Evolutionary conservation across 768 basidiomycete genomes (phyloP), one percentile per base, ranked within the genome.

Genomic region (Phylloporus scabripes): DNA sequence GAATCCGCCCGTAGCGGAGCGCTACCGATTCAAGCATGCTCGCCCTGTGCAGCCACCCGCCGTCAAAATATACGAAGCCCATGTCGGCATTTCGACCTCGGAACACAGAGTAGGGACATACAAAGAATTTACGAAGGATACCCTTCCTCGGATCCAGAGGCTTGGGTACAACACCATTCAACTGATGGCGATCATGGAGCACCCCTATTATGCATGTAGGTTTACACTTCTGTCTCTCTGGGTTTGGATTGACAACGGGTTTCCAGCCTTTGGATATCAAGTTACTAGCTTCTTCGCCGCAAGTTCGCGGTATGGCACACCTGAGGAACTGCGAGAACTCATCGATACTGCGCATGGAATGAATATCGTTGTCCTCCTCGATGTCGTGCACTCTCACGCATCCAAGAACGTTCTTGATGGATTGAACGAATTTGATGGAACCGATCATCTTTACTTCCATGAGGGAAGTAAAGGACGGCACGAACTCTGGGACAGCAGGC

Each of bases 151-250:
- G 53, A 98, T 99, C 66, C 83, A 84, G 66, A 81, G 82, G 49
- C 76, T 98, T 21, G 96, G 93, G 8, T 99, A 99, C 71, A 99
- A 98, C 64, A 82, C 84, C 46, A 97, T 99, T 54, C 96, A 99
- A 70, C 77, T 98, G 58, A 99, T 99, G 96, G 96, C 92, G 14
- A 76, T 96, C 51, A 94, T 96, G 92, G 93, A 96, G 65, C 93
- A 97, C 63, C 89, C 94, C 2, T 97, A 97, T 67, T 97, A 97
- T 69, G 93, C 93, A 54, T 97, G 92, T 93, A 58, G 60, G 87
- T 70, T 33, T 15, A 49, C 38, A 7, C 31, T 42, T 43, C 28
- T 20, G 15, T 34, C 17, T 48, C 18, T 18, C 20, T 7, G 45
- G 20, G 38, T 12, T 42, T 40, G n/a, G 26, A 36, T 31, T 34